Evolutionary conservation across 148 eudicot genomes (phyloP), one percentile per base, ranked within the genome.

Genomic region (Dysphania ambrosioides): DNA sequence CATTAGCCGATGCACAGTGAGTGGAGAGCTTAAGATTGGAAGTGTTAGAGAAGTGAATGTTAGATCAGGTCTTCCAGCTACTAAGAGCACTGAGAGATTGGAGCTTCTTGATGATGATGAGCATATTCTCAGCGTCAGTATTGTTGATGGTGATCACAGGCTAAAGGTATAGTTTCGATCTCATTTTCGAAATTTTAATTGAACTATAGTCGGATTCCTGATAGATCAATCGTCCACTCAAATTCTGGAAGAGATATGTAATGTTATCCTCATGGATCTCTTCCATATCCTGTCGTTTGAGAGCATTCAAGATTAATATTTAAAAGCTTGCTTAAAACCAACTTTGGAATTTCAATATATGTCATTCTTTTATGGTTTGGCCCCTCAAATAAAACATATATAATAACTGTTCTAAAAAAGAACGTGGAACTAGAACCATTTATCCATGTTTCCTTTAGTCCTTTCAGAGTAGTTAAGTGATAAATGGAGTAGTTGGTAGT

Each of bases 1-100:
- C 75, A 76, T 88, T 9, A 86, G 91, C 76, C 81, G 81, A 74
- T 88, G 91, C 78, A 79, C 73, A 5, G 75, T 83, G 83, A 82
- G 58, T 58, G 89, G 89, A 62, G 89, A 86, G 70, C 85, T 83
- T 30, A 86, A 83, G 29, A 79, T 88, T 60, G 91, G 91, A 36
- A 88, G 91, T 81, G 53, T 88, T 11, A 86, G 91, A 78, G 78
- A 88, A 82, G 91, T 88, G 27, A 84, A 88, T 71, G 91, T 88
- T 1, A 88, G 82, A 72, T 82, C 91, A 15, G 91, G 91, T 29
- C 87, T 88, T 53, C 91, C 91, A 30, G 91, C 91, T 8, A 88
- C 91, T 9, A 88, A 86, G 0, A 88, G 91, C 84, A 88, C 91
- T 2, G 91, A 88, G 73, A 84, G 83, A 57, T 71, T 88, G 68